Percentiles rank a stretch among this genome's conserved stretches.
Conservation (phyloP, 176 grass and related monocot species). For the Oryza nivara region DNA sequence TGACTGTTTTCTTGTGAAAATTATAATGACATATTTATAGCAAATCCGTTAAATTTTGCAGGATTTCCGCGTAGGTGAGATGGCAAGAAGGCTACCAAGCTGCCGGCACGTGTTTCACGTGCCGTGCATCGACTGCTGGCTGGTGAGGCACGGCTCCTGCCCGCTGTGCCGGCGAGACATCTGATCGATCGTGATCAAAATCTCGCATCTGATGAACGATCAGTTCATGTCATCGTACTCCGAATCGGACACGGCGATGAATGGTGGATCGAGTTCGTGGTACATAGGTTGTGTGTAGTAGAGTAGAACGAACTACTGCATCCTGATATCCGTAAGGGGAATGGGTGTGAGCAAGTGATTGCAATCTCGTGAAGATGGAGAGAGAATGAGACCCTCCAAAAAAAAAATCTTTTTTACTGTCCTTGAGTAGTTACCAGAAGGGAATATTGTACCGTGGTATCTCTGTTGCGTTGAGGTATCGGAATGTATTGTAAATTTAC, state of each 20-base stretch:
- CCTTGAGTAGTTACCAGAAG: too few relatives aligned
- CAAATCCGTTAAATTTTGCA: slow-evolving; percentile 14
- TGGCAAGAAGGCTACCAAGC: slow-evolving; percentile 52
- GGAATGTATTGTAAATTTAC: too few relatives aligned
- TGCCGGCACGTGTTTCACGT: slow-evolving; percentile 76
- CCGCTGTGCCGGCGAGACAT: slow-evolving; percentile 78
- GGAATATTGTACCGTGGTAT: too few relatives aligned
- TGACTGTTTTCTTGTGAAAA: too few relatives aligned
- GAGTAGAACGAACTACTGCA: background rate
- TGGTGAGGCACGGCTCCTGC: slow-evolving; percentile 76
- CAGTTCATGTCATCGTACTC: background rate
- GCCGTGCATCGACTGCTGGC: slow-evolving; percentile 85
- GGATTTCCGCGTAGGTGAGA: slow-evolving; percentile 69
- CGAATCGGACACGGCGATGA: background rate
- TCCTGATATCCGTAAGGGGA: background rate
- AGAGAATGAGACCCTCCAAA: background rate
- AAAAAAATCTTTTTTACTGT: too few relatives aligned
- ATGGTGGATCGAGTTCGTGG: background rate
- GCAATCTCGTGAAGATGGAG: background rate
- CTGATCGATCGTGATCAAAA: background rate
- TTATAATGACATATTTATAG: too few relatives aligned
- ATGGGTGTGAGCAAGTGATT: background rate
- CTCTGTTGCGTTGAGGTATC: too few relatives aligned
- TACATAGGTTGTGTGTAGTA: background rate
- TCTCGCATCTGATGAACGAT: background rate